These are phyloP conservation scores for Diaporthe capsici DNA, from an alignment of 2,329 filamentous ascomycete species.

Conservation along the genomic window DNA sequence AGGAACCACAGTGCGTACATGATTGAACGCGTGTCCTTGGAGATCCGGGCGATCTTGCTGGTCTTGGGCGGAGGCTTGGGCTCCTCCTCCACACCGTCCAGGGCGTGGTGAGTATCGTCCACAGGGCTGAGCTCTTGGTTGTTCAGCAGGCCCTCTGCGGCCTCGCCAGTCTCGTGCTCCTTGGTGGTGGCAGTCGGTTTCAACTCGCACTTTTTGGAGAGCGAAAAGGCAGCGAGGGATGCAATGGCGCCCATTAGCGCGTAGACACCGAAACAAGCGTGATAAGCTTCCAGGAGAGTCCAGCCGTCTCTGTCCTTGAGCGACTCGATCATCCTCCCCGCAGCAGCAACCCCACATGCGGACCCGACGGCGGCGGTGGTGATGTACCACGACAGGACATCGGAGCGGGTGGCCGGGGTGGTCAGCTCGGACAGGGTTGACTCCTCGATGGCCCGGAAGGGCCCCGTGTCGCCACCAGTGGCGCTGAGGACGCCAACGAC, in stretches of 20 bases:
- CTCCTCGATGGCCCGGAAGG: slow-evolving; percentile 77
- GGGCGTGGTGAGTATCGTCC: slow-evolving; percentile 32
- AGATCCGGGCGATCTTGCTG: slow-evolving; percentile 67
- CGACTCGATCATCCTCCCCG: slow-evolving; percentile 65
- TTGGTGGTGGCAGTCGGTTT: slow-evolving; percentile 45
- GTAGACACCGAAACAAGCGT: slow-evolving; percentile 72
- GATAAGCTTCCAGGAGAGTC: slow-evolving; percentile 66
- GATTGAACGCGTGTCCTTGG: slow-evolving; percentile 66
- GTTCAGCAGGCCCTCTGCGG: slow-evolving; percentile 47
- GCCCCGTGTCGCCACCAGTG: slow-evolving; percentile 76
- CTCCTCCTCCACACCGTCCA: slow-evolving; percentile 42
- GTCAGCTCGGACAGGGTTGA: slow-evolving; percentile 74
- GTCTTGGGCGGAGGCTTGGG: slow-evolving; percentile 44
- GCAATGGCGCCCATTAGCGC: slow-evolving; percentile 68
- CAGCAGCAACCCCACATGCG: slow-evolving; percentile 65
- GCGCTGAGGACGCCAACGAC: slow-evolving; percentile 74
- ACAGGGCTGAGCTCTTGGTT: slow-evolving; percentile 39
- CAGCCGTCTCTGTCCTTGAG: slow-evolving; percentile 61
- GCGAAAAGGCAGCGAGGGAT: slow-evolving; percentile 58
- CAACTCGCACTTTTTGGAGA: slow-evolving; percentile 68
- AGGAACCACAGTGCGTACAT: slow-evolving; percentile 78
- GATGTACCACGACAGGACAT: slow-evolving; percentile 78
- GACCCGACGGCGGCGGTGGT: slow-evolving; percentile 69
- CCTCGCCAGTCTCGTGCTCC: slow-evolving; percentile 42
- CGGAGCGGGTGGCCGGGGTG: slow-evolving; percentile 64